phyloP scores from a whole-genome alignment of 352 stramenopile species.

The Achlya hypogyna region DNA sequence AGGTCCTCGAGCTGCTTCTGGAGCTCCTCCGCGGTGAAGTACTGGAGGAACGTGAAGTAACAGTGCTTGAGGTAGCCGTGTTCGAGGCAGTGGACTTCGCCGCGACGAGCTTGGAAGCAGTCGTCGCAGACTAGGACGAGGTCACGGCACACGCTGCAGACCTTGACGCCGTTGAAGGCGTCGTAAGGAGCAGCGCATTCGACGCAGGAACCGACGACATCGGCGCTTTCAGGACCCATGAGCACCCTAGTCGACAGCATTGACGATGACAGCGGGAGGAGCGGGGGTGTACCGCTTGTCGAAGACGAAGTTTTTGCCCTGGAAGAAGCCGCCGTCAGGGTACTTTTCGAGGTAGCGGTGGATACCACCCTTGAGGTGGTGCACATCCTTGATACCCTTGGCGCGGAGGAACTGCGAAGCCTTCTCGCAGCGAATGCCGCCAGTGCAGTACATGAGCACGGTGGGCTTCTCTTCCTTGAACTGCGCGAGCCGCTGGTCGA shows the following conservation, averaged over 20 bases:
- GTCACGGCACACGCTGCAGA: conserved; percentile 65
- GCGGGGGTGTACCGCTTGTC: conserved; percentile 26
- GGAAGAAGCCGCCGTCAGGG: conserved; percentile 41
- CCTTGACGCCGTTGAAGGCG: conserved; percentile 54
- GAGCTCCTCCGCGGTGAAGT: conserved; percentile 37
- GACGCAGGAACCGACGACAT: conserved; percentile 65
- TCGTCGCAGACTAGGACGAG: conserved; percentile 55
- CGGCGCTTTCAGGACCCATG: conserved; percentile 45
- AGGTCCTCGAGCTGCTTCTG: conserved; percentile 35
- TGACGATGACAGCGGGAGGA: not conserved
- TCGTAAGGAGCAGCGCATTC: conserved; percentile 46
- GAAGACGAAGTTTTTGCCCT: conserved; percentile 72
- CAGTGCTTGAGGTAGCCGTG: conserved; percentile 64
- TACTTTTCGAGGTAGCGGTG: conserved; percentile 72
- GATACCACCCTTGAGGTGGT: conserved; percentile 65
- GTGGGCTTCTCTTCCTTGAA: conserved; percentile 47
- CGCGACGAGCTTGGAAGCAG: conserved; percentile 47
- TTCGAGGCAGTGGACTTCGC: conserved; percentile 63
- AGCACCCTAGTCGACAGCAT: conserved; percentile 29
- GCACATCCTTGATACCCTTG: conserved; percentile 41
- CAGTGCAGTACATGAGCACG: conserved; percentile 51
- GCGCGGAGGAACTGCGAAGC: conserved; percentile 49
- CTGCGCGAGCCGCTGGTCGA: conserved; percentile 35
- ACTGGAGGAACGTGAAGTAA: conserved; percentile 66
- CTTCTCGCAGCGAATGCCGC: conserved; percentile 63